Evolutionary conservation across 2,329 filamentous ascomycete genomes (phyloP), one percentile per base, ranked within the genome.

Genomic region (Macrophomina phaseolina): DNA sequence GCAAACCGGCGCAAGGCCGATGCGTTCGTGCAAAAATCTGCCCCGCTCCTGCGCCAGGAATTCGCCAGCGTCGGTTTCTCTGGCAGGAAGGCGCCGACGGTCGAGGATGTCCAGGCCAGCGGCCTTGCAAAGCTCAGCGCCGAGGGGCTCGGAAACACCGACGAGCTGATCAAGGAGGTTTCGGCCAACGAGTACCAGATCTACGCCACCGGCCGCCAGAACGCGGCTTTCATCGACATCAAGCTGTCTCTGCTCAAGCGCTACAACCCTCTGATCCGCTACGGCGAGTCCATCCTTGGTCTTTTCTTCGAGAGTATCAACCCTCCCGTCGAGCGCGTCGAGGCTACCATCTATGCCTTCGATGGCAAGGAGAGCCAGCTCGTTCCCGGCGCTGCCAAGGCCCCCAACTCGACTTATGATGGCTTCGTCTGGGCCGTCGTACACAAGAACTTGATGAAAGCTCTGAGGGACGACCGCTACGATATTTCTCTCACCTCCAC

Each of bases 341-440:
- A 97, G 77, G 90, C 92, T 60, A 87, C 89, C 38, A 83, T 92
- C 45, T 97, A 97, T 79, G 87, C 92, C 48, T 98, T 98, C 75
- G 95, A 99, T 76, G 95, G 95, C 73, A 92, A 91, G 79, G 95
- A 99, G 84, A 86, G 87, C 71, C 84, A 91, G 68, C 88, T 93
- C 34, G 89, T 96, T 0, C 92, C 85, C 5, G 72, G 86, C 3
- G 88, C 88, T 5, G 88, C 87, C 48, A 80, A 82, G 67, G 77
- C 80, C 74, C 71, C 81, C 74, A 88, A 85, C 78, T 89, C 87
- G 67, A 81, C 81, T 46, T 98, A 90, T 74, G 95, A 98, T 77
- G 90, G 90, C 52, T 99, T 98, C 74, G 94, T 99, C 70, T 98
- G 91, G 87, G 94, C 93, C 60, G 81, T 99, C 71, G 94, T 98